phyloP scores from a whole-genome alignment of 2,329 filamentous ascomycete species.

The Talaromyces atroroseus region DNA sequence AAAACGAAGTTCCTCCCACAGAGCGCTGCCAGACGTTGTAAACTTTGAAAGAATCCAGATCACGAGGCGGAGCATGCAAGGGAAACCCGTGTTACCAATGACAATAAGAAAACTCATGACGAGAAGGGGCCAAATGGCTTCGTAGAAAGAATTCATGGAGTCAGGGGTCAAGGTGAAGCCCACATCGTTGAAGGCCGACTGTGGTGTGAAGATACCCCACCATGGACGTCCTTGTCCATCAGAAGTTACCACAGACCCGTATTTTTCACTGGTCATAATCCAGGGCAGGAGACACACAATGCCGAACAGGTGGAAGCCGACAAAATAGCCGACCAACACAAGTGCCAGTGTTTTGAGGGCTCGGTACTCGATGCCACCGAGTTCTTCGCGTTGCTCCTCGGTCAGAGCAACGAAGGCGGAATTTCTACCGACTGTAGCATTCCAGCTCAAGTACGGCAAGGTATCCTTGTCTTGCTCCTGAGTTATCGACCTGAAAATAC shows the following conservation, averaged over 20 bases:
- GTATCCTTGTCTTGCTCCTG: slow-evolving; percentile 41
- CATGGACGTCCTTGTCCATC: slow-evolving; percentile 64
- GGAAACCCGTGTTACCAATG: slow-evolving; percentile 92
- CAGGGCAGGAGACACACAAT: slow-evolving; percentile 71
- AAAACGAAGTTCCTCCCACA: slow-evolving; percentile 89
- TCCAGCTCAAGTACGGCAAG: slow-evolving; percentile 90
- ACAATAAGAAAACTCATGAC: slow-evolving; percentile 81
- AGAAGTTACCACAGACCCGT: slow-evolving; percentile 58
- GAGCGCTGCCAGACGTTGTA: slow-evolving; percentile 58
- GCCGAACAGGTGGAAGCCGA: slow-evolving; percentile 74
- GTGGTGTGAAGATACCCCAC: slow-evolving; percentile 89
- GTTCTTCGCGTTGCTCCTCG: slow-evolving; percentile 85
- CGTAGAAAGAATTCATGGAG: slow-evolving; percentile 86
- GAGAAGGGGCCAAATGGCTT: slow-evolving; percentile 68
- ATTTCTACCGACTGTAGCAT: slow-evolving; percentile 86
- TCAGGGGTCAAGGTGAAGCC: slow-evolving; percentile 88
- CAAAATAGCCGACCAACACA: slow-evolving; percentile 73
- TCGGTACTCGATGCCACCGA: slow-evolving; percentile 94
- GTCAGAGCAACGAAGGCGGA: slow-evolving; percentile 85
- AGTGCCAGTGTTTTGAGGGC: slow-evolving; percentile 79
- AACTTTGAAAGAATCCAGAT: slow-evolving; percentile 76
- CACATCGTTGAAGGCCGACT: slow-evolving; percentile 89
- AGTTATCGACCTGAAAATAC: slow-evolving; percentile 32
- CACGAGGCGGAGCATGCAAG: slow-evolving; percentile 85
- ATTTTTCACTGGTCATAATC: slow-evolving; percentile 62